Base-by-base conservation (phyloP, 2,329 filamentous ascomycete species). In the Aspergillus piperis region DNA sequence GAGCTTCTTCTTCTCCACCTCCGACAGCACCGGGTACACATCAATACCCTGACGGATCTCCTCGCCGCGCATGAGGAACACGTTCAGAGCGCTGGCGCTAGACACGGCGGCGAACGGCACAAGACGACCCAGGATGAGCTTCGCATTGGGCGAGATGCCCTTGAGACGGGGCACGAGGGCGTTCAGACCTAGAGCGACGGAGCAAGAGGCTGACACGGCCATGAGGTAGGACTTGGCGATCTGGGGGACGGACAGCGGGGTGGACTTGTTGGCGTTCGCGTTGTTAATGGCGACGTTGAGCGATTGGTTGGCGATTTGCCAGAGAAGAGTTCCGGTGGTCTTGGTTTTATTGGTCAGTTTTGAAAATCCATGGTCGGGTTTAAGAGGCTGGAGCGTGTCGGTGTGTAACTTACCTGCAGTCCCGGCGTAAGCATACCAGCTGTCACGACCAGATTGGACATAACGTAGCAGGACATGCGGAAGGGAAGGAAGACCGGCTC, bases 231-330 rank as follows among this genome's bases (percentile, higher is more conserved):
- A 97, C 78, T 96, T 88, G 63, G 89, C 85, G 64, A 99, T 88
- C 67, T 91, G 90, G 21, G 86, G 86, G 61, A 87, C 89, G 19
- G 90, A 90, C 64, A 98, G 85, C 1, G 94, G 92, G 3, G 92
- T 93, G 41, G 92, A 96, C 78, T 99, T 99, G 85, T 99, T 99
- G 64, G 94, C 92, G 77, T 99, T 99, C 73, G 94, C 91, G 75
- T 88, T 92, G 84, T 99, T 99, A 83, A 99, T 94, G 67, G 92
- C 94, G 27, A 99, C 95, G 76, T 99, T 99, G 70, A 99, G 88
- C 11, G 93, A 97, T 81, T 99, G 95, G 79, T 99, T 99, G 67
- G 90, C 87, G 60, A 97, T 87, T 80, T 99, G 95, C 95, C 95
- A 99, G 66, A 89, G 88, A 39, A 98, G 83, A 5, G 92, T 97